phyloP scores from a whole-genome alignment of 768 basidiomycete genomes.

The Mrakia gelida region DNA sequence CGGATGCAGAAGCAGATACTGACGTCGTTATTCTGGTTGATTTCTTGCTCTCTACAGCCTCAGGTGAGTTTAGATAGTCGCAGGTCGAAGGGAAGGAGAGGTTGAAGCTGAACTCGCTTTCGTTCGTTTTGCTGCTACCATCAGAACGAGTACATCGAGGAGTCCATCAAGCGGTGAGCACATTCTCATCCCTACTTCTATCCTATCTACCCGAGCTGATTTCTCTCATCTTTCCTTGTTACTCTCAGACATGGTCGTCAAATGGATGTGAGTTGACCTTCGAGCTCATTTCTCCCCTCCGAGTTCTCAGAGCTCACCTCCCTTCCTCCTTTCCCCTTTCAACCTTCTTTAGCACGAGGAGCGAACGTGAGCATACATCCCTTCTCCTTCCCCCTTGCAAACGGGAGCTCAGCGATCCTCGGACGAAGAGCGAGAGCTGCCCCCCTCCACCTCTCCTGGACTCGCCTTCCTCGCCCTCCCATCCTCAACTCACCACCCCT shows the following conservation, averaged over 20 bases:
- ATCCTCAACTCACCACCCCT: background rate
- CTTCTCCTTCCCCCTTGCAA: background rate
- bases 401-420: no score
- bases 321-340: background rate
- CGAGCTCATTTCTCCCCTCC: background rate
- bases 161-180: constrained; percentile 66
- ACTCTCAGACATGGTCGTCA: constrained; percentile 31
- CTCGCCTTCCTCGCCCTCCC: background rate
- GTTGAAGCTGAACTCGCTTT: background rate
- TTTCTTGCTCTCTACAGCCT: background rate
- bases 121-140: background rate
- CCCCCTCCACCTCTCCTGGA: background rate
- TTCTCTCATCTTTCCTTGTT: background rate
- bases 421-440: background rate
- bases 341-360: constrained; percentile 66
- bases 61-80: constrained; percentile 7
- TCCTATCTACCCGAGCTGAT: background rate
- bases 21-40: background rate
- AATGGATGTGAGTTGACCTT: constrained; percentile 21
- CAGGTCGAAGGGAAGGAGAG: background rate
- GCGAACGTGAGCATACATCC: constrained; percentile 63
- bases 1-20: background rate
- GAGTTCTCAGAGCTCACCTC: background rate
- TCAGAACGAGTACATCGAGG: constrained; percentile 99
- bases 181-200: background rate